These are phyloP conservation scores for Ganoderma boninense DNA, from an alignment of 1,284 basidiomycete species.

Conservation along the genomic window DNA sequence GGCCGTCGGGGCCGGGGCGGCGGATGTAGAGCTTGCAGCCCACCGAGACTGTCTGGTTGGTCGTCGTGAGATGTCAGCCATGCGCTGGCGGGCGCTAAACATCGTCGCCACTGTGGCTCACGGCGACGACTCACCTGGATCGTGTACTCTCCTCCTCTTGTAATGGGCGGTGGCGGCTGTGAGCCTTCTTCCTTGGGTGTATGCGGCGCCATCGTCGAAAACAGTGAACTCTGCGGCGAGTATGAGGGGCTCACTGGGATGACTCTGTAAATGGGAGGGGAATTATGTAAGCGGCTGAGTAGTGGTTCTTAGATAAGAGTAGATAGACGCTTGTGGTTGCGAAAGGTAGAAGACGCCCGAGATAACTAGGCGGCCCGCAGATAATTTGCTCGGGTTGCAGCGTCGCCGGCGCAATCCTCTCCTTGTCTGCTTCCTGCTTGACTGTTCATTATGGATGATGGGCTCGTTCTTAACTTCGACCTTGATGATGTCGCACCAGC, in stretches of 20 bases:
- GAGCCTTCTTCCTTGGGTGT: slow-evolving; percentile 50
- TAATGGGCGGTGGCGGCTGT: slow-evolving; percentile 69
- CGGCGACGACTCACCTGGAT: slow-evolving; percentile 64
- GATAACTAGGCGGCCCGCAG: neutral
- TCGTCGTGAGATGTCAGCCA: slow-evolving; percentile 30
- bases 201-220: slow-evolving; percentile 35
- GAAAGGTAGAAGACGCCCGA: neutral
- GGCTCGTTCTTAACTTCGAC: slow-evolving; percentile 73
- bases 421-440: neutral
- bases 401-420: neutral
- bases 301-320: too few species aligned
- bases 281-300: slow-evolving; percentile 8
- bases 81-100: slow-evolving; percentile 32
- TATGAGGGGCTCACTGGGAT: slow-evolving; percentile 4
- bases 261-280: slow-evolving; percentile 8
- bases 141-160: slow-evolving; percentile 77
- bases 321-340: neutral
- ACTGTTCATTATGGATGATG: slow-evolving; percentile 66
- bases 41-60: slow-evolving; percentile 78
- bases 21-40: slow-evolving; percentile 94
- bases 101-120: slow-evolving; percentile 36
- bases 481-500: slow-evolving; percentile 45
- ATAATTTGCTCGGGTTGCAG: neutral
- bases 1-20: slow-evolving; percentile 77
- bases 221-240: neutral